Evolutionary conservation across 768 basidiomycete genomes (phyloP).

Genomic region (Lactarius trivialis): DNA sequence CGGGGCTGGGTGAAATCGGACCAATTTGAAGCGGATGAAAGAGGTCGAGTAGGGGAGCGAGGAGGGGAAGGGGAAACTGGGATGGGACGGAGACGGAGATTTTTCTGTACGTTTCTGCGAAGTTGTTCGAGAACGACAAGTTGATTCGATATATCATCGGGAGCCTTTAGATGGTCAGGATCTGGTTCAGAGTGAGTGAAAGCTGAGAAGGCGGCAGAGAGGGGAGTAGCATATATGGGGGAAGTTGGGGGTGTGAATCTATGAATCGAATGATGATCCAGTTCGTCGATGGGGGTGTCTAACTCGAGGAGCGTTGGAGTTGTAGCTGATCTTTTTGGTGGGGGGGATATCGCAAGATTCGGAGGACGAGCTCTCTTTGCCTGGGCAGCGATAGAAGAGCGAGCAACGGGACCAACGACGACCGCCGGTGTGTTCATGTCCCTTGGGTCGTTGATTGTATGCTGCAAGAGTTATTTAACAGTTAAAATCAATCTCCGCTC

Average conservation of each 20-base stretch:
- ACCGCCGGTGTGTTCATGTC: slow-evolving; percentile 20
- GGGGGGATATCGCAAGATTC: slow-evolving; percentile 39
- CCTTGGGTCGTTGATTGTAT: not conserved
- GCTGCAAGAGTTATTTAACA: not conserved
- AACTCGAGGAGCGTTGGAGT: slow-evolving; percentile 30
- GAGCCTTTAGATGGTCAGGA: slow-evolving; percentile 15
- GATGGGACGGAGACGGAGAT: slow-evolving; percentile 73
- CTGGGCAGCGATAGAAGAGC: slow-evolving; percentile 18
- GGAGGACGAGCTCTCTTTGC: slow-evolving; percentile 45
- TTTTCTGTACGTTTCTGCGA: slow-evolving; percentile 65
- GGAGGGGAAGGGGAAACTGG: slow-evolving; percentile 38
- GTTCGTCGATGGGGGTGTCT: slow-evolving; percentile 32
- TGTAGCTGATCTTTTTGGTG: slow-evolving; percentile 24
- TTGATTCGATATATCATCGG: slow-evolving; percentile 61
- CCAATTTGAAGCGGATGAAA: slow-evolving; percentile 27
- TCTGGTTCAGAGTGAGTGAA: slow-evolving; percentile 27
- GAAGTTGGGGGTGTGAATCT: slow-evolving; percentile 30
- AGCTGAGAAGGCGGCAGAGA: slow-evolving; percentile 24
- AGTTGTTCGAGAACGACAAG: slow-evolving; percentile 62
- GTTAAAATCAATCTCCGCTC: slow-evolving; percentile 7
- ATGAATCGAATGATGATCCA: slow-evolving; percentile 27
- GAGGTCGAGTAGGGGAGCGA: slow-evolving; percentile 25
- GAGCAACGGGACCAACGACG: slow-evolving; percentile 9
- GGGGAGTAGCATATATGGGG: slow-evolving; percentile 26
- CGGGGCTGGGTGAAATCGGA: slow-evolving; percentile 30